Conservation (phyloP, 2,329 filamentous ascomycete genomes). For the Sarocladium brachiariae region DNA sequence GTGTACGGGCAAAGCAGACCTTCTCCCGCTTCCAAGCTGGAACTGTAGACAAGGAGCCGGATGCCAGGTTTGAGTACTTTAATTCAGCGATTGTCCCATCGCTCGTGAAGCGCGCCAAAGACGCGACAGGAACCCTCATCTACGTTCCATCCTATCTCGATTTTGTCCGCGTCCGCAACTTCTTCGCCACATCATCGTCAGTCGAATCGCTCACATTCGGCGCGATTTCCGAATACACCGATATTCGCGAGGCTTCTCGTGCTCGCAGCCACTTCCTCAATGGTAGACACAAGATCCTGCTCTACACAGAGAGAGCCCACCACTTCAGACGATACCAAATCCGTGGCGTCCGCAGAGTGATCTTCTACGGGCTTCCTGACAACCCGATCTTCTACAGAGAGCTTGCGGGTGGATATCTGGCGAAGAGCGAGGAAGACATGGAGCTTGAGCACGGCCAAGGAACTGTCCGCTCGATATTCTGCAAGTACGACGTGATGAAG, state of each 20-base stretch:
- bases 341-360: constrained; percentile 71
- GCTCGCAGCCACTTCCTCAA: constrained; percentile 81
- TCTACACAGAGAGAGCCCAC: constrained; percentile 95
- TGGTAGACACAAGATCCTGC: constrained; percentile 72
- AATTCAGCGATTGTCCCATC: constrained; percentile 71
- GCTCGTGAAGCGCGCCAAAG: constrained; percentile 60
- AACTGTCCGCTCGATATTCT: constrained; percentile 62
- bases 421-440: constrained; percentile 49
- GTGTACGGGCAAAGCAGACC: constrained; percentile 71
- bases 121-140: constrained; percentile 65
- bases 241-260: constrained; percentile 69
- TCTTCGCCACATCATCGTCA: constrained; percentile 67
- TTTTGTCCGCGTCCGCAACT: constrained; percentile 88
- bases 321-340: constrained; percentile 89
- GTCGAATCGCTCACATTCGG: constrained; percentile 54
- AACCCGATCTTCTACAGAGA: constrained; percentile 79
- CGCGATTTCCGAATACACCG: constrained; percentile 81
- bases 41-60: constrained; percentile 68
- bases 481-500: constrained; percentile 82
- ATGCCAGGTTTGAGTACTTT: constrained; percentile 88
- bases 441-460: constrained; percentile 52
- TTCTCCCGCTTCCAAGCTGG: constrained; percentile 78
- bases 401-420: constrained; percentile 62
- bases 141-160: constrained; percentile 93
- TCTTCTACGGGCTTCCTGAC: constrained; percentile 87